phyloP scores from a whole-genome alignment of 2,329 filamentous ascomycete species.

The Fusarium pininemorale region DNA sequence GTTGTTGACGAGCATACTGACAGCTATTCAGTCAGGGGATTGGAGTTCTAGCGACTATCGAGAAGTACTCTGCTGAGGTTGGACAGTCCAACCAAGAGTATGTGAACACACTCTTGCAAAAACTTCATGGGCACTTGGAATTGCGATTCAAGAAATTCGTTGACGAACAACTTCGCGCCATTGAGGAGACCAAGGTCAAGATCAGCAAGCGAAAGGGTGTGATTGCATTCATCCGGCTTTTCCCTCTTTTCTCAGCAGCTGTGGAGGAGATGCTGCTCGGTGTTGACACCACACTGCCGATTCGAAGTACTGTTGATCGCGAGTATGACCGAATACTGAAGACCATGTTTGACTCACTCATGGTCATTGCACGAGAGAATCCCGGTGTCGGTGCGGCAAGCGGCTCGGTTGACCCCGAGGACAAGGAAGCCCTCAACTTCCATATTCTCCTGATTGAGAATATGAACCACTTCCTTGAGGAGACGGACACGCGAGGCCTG shows the following conservation, averaged over 20 bases:
- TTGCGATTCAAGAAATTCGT: constrained; percentile 87
- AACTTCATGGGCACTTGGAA: constrained; percentile 78
- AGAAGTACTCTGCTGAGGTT: constrained; percentile 80
- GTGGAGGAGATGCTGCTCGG: constrained; percentile 84
- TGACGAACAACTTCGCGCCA: constrained; percentile 92
- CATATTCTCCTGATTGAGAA: constrained; percentile 98
- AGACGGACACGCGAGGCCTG: constrained; percentile 80
- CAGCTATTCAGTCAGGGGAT: constrained; percentile 78
- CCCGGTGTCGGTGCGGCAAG: constrained; percentile 57
- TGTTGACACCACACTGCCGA: constrained; percentile 64
- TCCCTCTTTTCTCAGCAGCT: constrained; percentile 83
- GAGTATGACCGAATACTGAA: constrained; percentile 91
- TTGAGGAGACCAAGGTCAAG: constrained; percentile 98
- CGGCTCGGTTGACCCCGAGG: constrained; percentile 71
- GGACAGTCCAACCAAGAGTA: constrained; percentile 95
- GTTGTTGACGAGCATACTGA: constrained; percentile 14
- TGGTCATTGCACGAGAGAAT: constrained; percentile 86
- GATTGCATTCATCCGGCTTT: constrained; percentile 93
- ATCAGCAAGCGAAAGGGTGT: constrained; percentile 98
- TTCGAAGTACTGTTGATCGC: constrained; percentile 82
- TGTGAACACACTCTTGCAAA: constrained; percentile 80
- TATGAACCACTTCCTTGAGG: constrained; percentile 97
- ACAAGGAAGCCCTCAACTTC: constrained; percentile 97
- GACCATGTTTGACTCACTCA: constrained; percentile 96
- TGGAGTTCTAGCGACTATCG: constrained; percentile 82